phyloP scores from a whole-genome alignment of 2,329 filamentous ascomycete genomes.

The Alternaria triticina region DNA sequence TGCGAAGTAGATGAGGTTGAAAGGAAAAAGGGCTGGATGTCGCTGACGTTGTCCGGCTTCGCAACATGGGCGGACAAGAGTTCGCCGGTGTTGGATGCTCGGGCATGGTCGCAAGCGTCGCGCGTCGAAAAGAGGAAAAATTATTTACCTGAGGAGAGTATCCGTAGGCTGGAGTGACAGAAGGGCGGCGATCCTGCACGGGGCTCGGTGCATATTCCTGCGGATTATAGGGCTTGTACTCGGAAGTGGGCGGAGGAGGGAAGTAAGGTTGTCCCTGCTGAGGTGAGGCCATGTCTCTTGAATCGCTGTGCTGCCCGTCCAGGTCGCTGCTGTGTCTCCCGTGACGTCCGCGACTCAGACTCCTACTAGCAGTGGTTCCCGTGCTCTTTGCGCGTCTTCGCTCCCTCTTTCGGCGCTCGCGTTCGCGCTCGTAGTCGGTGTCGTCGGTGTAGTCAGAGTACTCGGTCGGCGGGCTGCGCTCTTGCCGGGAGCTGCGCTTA shows the following conservation, averaged over 20 bases:
- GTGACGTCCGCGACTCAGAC: slow-evolving; percentile 38
- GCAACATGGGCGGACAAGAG: slow-evolving; percentile 28
- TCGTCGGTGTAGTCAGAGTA: slow-evolving; percentile 42
- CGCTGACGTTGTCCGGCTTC: slow-evolving; percentile 28
- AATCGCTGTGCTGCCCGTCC: slow-evolving; percentile 32
- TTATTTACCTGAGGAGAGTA: slow-evolving; percentile 48
- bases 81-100: slow-evolving; percentile 28
- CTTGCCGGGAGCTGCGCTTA: slow-evolving; percentile 31
- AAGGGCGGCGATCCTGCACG: slow-evolving; percentile 29
- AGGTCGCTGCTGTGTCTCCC: slow-evolving; percentile 29
- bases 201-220: slow-evolving; percentile 40
- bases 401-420: slow-evolving; percentile 29
- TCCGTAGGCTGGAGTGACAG: slow-evolving; percentile 34
- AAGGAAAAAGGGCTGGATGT: slow-evolving; percentile 23
- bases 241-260: slow-evolving; percentile 40
- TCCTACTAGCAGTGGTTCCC: slow-evolving; percentile 31
- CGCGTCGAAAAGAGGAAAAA: slow-evolving; percentile 37
- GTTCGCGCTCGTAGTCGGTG: slow-evolving; percentile 37
- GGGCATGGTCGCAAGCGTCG: slow-evolving; percentile 32
- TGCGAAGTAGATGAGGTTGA: slow-evolving; percentile 22
- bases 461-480: slow-evolving; percentile 33
- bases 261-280: slow-evolving; percentile 39
- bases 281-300: slow-evolving; percentile 33
- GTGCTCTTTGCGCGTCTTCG: slow-evolving; percentile 37
- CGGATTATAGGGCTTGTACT: slow-evolving; percentile 46